phyloP scores from a whole-genome alignment of 2,329 filamentous ascomycete species.

The Gaeumannomyces tritici region DNA sequence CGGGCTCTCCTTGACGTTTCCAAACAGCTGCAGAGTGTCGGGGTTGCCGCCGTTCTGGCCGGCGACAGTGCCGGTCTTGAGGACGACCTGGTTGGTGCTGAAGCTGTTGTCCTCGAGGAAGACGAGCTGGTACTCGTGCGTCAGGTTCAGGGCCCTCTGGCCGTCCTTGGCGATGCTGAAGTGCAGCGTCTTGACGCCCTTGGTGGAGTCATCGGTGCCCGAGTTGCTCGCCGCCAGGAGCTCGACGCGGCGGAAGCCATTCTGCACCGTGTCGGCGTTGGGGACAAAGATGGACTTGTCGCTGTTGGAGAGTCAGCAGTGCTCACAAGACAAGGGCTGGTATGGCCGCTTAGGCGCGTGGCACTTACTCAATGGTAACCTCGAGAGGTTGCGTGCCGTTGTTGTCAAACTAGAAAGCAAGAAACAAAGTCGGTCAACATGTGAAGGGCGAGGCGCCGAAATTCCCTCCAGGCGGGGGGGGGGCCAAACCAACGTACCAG shows the following conservation, averaged over 20 bases:
- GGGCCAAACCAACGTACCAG: conserved; percentile 19
- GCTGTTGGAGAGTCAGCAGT: conserved; percentile 5
- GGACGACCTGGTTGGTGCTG: conserved; percentile 40
- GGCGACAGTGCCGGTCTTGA: conserved; percentile 46
- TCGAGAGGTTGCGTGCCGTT: conserved; percentile 34
- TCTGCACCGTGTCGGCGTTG: conserved; percentile 36
- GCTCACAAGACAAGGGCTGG: not conserved
- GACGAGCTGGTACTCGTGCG: conserved; percentile 50
- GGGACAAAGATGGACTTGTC: conserved; percentile 52
- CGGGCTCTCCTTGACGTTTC: conserved; percentile 34
- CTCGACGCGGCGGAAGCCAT: conserved; percentile 51
- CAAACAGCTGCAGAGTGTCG: conserved; percentile 34
- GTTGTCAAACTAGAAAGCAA: conserved; percentile 28
- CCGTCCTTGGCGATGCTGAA: conserved; percentile 47
- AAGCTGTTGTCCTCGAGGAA: conserved; percentile 38
- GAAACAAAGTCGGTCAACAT: not conserved
- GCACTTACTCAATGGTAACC: conserved; percentile 36
- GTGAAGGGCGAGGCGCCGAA: not conserved
- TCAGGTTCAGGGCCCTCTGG: conserved; percentile 42
- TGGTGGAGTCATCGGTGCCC: conserved; percentile 39
- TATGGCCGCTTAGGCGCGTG: not conserved
- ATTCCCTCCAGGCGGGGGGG: not conserved
- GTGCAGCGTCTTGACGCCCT: conserved; percentile 51
- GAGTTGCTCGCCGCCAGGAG: conserved; percentile 40
- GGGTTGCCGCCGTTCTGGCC: conserved; percentile 24